Evolutionary conservation across 176 grass and related monocot species (phyloP).

Genomic region (Neostapfia colusana): DNA sequence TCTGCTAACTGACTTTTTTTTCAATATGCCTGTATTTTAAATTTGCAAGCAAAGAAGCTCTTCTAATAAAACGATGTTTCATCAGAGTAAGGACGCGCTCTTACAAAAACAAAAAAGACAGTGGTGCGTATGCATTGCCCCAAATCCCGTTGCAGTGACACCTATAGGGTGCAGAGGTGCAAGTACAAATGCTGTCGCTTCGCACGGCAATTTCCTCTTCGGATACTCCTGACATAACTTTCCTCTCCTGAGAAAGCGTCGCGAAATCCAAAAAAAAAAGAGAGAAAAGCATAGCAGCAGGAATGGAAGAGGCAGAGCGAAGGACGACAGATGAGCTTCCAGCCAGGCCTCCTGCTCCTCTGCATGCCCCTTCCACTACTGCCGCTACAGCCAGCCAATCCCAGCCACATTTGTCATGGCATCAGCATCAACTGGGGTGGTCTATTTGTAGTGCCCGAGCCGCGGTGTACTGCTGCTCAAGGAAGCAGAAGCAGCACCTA

Average conservation of each 20-base stretch:
- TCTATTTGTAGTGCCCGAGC: conserved; percentile 42
- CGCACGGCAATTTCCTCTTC: neutral
- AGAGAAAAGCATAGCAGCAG: conserved; percentile 45
- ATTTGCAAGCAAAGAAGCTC: too few species aligned
- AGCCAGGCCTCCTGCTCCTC: conserved; percentile 56
- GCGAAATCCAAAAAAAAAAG: neutral
- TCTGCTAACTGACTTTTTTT: too few species aligned
- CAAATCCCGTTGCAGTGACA: neutral
- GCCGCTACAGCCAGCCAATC: conserved; percentile 41
- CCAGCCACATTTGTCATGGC: neutral
- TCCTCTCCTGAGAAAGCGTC: neutral
- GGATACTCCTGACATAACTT: neutral
- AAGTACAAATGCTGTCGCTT: neutral
- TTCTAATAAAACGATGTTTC: too few species aligned
- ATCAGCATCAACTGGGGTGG: neutral
- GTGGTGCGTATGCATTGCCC: neutral
- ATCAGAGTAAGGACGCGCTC: too few species aligned
- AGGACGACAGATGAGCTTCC: neutral
- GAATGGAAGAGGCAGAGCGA: conserved; percentile 51
- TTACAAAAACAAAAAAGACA: neutral
- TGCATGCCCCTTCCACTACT: conserved; percentile 96
- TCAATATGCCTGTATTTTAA: too few species aligned
- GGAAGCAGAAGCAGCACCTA: conserved; percentile 11
- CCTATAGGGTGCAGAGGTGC: neutral
- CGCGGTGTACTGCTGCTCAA: conserved; percentile 11